Evolutionary conservation across 2,329 filamentous ascomycete genomes (phyloP).

Genomic region (Microcyclosporella mali): DNA sequence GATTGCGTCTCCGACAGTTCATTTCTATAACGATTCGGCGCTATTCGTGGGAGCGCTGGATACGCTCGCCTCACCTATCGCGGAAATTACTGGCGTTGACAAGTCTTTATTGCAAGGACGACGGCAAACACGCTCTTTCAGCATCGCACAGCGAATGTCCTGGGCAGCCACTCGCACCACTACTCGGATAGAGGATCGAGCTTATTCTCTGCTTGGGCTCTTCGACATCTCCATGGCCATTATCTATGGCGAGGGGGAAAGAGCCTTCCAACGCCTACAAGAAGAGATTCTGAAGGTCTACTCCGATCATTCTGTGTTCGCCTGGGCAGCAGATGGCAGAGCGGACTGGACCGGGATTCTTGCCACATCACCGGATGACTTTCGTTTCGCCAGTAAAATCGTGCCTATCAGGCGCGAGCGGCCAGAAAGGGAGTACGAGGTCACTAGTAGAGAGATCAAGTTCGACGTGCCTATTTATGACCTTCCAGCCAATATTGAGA

Average conservation of each 20-base stretch:
- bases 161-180: conserved; percentile 17
- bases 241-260: conserved; percentile 23
- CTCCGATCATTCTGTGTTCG: neutral
- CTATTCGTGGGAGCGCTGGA: no score
- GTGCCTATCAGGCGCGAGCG: no score
- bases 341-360: no score
- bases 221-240: conserved; percentile 27
- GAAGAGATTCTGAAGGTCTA: conserved; percentile 7
- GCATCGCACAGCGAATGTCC: conserved; percentile 13
- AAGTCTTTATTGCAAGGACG: neutral
- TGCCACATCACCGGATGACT: no score
- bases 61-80: neutral
- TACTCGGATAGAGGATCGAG: conserved; percentile 23
- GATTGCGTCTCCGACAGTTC: neutral
- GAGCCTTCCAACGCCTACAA: conserved; percentile 14
- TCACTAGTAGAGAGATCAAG: no score
- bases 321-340: neutral
- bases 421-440: no score
- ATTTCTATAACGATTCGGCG: neutral
- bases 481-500: no score
- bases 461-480: no score
- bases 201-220: conserved; percentile 26
- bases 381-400: no score
- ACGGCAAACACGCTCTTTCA: neutral
- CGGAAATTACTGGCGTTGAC: neutral